Percentiles rank a stretch among this genome's conserved stretches.
These are phyloP conservation scores for Castanea crenata DNA, from an alignment of 306 rosid species.

Conservation along the genomic window DNA sequence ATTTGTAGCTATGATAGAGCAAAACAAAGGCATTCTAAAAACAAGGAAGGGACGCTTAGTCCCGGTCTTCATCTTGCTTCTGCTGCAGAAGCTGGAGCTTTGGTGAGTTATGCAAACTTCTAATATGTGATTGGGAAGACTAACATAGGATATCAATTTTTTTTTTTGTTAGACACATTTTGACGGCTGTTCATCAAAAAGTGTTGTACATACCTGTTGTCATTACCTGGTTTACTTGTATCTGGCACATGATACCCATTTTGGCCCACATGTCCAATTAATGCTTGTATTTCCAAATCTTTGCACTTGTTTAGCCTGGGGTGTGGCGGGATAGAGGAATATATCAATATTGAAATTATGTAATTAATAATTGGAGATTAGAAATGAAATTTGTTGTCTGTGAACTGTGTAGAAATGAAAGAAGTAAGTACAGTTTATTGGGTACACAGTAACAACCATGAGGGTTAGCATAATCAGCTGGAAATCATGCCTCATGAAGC, in stretches of 20 bases:
- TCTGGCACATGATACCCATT: background rate
- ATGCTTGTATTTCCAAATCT: background rate
- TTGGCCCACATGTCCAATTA: background rate
- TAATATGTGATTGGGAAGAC: slow-evolving; percentile 10
- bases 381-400: background rate
- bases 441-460: too few species aligned
- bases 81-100: slow-evolving; percentile 95
- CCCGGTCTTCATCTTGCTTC: slow-evolving; percentile 90
- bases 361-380: background rate
- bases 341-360: background rate
- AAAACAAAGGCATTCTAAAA: slow-evolving; percentile 72
- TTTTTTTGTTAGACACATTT: background rate
- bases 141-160: background rate
- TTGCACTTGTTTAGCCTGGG: background rate
- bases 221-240: background rate
- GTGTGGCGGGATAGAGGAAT: background rate
- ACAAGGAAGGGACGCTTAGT: slow-evolving; percentile 61
- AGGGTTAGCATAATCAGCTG: too few species aligned
- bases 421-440: background rate
- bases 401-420: background rate
- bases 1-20: slow-evolving; percentile 78
- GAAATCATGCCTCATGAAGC: too few species aligned
- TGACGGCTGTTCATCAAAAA: background rate
- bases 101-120: slow-evolving; percentile 58
- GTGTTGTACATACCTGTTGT: background rate